Evolutionary conservation across 345 rosid species (phyloP).

Genomic region (Hypericum androsaemum): DNA sequence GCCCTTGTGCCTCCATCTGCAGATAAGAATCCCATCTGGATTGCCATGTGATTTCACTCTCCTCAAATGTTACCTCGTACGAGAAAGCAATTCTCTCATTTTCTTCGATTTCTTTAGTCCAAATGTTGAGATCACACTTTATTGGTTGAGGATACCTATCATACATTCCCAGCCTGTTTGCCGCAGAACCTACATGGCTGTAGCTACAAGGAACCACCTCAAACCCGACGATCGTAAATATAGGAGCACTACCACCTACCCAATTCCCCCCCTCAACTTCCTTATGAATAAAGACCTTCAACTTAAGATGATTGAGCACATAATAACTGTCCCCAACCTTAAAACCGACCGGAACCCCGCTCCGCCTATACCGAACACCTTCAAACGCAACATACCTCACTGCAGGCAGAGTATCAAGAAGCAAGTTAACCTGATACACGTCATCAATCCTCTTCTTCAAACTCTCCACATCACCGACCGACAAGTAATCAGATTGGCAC

Average conservation of each 20-base stretch:
- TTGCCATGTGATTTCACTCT: conserved; percentile 82
- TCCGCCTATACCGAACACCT: conserved; percentile 57
- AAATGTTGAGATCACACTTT: conserved; percentile 61
- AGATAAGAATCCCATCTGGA: conserved; percentile 82
- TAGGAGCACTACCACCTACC: conserved; percentile 40
- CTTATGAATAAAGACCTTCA: conserved; percentile 75
- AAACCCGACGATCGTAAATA: conserved; percentile 81
- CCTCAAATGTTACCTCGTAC: conserved; percentile 62
- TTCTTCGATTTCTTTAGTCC: conserved; percentile 57
- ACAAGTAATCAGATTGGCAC: conserved; percentile 44
- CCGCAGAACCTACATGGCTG: conserved; percentile 35
- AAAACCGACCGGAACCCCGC: conserved; percentile 71
- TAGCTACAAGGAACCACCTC: conserved; percentile 77
- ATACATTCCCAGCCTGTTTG: conserved; percentile 48
- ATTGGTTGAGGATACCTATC: conserved; percentile 49
- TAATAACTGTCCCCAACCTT: conserved; percentile 61
- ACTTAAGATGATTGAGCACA: conserved; percentile 74
- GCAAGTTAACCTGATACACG: conserved; percentile 79
- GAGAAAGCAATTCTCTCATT: conserved; percentile 62
- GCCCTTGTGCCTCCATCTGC: conserved; percentile 76
- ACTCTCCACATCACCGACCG: conserved; percentile 43
- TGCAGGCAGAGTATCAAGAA: conserved; percentile 73
- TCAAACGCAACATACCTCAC: conserved; percentile 62
- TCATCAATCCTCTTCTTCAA: conserved; percentile 76
- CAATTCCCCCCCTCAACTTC: conserved; percentile 50